Conservation (phyloP, 2,329 filamentous ascomycete genomes). For the Fusarium falciforme region DNA sequence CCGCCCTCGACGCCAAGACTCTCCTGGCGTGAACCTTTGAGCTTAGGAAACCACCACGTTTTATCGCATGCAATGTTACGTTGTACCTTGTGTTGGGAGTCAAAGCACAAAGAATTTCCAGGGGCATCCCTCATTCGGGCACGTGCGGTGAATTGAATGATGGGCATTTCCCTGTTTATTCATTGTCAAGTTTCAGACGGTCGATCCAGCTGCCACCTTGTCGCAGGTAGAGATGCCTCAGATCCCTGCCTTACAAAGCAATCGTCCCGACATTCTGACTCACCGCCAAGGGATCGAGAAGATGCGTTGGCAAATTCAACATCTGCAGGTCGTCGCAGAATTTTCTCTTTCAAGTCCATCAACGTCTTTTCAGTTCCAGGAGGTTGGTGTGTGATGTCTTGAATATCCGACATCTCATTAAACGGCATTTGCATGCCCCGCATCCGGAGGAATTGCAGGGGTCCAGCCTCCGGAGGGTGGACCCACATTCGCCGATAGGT, state of each 20-base stretch:
- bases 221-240: neutral
- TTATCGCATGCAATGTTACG: constrained; percentile 2
- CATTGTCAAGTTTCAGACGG: constrained; percentile 1
- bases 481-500: constrained; percentile 24
- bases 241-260: neutral
- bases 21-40: constrained; percentile 19
- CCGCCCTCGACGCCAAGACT: neutral
- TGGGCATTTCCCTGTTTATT: neutral
- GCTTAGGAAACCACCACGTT: constrained; percentile 10
- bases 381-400: constrained; percentile 5
- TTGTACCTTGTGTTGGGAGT: neutral
- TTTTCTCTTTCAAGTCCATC: neutral
- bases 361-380: constrained; percentile 17
- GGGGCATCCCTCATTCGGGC: neutral
- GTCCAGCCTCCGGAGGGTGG: constrained; percentile 13
- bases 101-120: neutral
- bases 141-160: neutral
- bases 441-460: constrained; percentile 24
- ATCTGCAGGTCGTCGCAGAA: neutral
- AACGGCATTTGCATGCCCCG: constrained; percentile 19
- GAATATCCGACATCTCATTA: constrained; percentile 13
- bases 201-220: neutral
- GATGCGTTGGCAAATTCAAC: neutral
- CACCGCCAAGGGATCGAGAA: neutral
- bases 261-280: neutral